Conservation (phyloP, 495 filamentous ascomycete genomes). For the Venustampulla echinocandica region DNA sequence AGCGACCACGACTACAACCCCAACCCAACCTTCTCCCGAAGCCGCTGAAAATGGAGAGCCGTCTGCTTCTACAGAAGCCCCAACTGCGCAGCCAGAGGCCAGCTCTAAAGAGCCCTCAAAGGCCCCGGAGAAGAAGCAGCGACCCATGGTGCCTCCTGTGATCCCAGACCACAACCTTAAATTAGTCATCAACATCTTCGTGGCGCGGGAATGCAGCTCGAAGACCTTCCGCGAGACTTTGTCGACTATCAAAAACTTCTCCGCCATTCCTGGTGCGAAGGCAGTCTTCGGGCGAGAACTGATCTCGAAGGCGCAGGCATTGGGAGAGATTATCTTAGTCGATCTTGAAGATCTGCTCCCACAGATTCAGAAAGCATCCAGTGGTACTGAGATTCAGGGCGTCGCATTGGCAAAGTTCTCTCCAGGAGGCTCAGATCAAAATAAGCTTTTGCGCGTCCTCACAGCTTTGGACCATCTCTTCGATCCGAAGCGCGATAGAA, state of each 20-base stretch:
- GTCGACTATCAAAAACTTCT: conserved; percentile 95
- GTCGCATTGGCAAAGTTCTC: conserved; percentile 93
- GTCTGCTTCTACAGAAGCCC: conserved; percentile 37
- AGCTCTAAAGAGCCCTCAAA: conserved; percentile 8
- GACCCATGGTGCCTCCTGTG: conserved; percentile 68
- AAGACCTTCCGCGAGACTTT: conserved; percentile 96
- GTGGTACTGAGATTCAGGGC: conserved; percentile 89
- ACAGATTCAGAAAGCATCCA: conserved; percentile 77
- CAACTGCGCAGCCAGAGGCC: conserved; percentile 36
- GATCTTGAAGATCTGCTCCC: conserved; percentile 82
- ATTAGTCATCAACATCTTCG: conserved; percentile 89
- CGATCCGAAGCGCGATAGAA: conserved; percentile 57
- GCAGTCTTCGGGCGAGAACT: conserved; percentile 86
- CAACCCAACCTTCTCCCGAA: conserved; percentile 6
- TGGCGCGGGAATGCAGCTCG: conserved; percentile 88
- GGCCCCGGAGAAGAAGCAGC: conserved; percentile 53
- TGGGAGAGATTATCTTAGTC: conserved; percentile 73
- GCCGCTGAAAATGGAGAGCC: conserved; percentile 29
- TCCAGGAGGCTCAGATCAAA: conserved; percentile 87
- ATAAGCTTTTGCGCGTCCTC: conserved; percentile 86
- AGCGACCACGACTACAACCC: conserved; percentile 6
- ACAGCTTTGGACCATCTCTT: conserved; percentile 96
- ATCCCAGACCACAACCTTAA: conserved; percentile 86
- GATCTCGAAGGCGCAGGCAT: conserved; percentile 69
- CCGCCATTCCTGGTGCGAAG: conserved; percentile 82